Base-by-base conservation (phyloP, 2,329 filamentous ascomycete genomes). In the Daldinia eschscholtzii region DNA sequence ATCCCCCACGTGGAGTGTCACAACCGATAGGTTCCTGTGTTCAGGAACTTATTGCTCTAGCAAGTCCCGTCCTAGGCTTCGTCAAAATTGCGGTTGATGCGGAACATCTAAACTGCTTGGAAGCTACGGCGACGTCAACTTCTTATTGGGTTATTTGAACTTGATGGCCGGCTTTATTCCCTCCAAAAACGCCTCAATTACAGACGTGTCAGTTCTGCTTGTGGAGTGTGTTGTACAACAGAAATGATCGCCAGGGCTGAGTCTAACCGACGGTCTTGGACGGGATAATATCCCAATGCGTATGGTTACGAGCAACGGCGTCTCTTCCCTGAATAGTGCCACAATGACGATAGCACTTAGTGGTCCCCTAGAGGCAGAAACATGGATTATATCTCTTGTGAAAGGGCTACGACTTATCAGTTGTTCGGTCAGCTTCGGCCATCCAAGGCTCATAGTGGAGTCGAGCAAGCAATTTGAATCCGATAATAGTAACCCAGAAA, bases 1-100 rank as follows among this genome's bases (percentile, higher is more conserved):
- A 70, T 61, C 71, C 64, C 71, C 70, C 70, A 72, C 70, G 70
- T 69, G 67, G 71, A 70, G 67, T 60, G 23, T 70, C 61, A 63
- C 50, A 66, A 35, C 44, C 64, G 46, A 68, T 70, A 67, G 44
- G 64, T 41, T 64, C 37, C 50, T 18, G 12, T 26, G 60, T 18
- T 48, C 37, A 69, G 61, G 58, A 60, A 67, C 62, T 59, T 67
- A 53, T 58, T 56, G 23, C 41, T 46, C 55, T 42, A 48, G 60
- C 28, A 66, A 67, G 33, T 60, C 53, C 60, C 50, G 48, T 44
- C 53, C 37, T 64, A 56, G 57, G 46, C 44, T 67, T 65, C 18
- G 62, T 61, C 64, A 44, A 56, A 37, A 60, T 50, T 63, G 50
- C 57, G 65, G 57, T 52, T 61, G 63, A 66, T 68, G 59, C 62